Conservation (phyloP, 2,329 filamentous ascomycete species). For the Phialemoniopsis sp. region DNA sequence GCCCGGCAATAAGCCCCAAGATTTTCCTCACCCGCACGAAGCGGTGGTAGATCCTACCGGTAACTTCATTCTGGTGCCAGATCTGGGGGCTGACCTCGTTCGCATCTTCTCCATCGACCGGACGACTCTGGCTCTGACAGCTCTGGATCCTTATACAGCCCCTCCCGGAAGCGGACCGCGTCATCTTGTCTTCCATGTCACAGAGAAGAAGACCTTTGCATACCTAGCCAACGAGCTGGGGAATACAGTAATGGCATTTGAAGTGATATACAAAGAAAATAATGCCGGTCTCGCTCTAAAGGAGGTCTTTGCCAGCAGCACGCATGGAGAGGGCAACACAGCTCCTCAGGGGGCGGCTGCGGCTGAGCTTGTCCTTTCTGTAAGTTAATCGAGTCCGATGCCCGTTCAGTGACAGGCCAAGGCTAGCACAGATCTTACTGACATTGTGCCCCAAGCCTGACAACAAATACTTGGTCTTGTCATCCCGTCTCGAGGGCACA, state of each 20-base stretch:
- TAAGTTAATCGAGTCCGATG: conserved; percentile 38
- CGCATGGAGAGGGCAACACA: conserved; percentile 36
- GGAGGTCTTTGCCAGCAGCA: conserved; percentile 41
- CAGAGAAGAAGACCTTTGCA: conserved; percentile 41
- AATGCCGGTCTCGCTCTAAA: conserved; percentile 34
- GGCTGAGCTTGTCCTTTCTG: conserved; percentile 55
- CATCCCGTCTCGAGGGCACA: conserved; percentile 60
- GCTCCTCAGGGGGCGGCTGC: conserved; percentile 39
- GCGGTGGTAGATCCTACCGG: conserved; percentile 62
- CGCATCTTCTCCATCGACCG: conserved; percentile 50
- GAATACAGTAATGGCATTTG: conserved; percentile 53
- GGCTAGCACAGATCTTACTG: no score
- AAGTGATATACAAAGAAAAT: conserved; percentile 44
- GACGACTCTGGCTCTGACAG: conserved; percentile 34
- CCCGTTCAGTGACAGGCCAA: neutral
- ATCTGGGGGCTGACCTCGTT: conserved; percentile 55
- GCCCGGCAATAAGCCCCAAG: conserved; percentile 43
- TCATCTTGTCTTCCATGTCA: conserved; percentile 55
- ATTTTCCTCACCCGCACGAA: conserved; percentile 59
- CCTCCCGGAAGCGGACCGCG: conserved; percentile 57
- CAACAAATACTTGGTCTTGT: conserved; percentile 60
- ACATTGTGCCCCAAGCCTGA: conserved; percentile 38
- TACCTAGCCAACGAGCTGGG: conserved; percentile 59
- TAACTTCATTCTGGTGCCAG: conserved; percentile 59
- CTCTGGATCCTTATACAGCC: conserved; percentile 33